Base-by-base conservation (phyloP, 805 yeast species). In the Yarrowia sp. region DNA sequence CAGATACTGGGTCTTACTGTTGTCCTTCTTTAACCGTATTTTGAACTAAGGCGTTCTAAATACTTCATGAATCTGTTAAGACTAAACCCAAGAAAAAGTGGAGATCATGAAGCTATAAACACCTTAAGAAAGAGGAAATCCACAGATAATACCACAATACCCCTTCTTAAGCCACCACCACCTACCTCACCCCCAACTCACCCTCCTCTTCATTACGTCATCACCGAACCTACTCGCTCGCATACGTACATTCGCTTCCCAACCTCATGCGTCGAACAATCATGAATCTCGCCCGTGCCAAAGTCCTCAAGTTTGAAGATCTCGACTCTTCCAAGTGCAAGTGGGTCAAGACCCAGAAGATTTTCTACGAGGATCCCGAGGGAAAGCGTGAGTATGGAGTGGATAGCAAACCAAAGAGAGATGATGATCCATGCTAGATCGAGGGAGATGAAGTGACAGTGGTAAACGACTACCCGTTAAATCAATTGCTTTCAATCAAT, bases 331-430 rank as follows among this genome's bases (percentile, higher is more conserved):
- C 71, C 7, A 84, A 84, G 47, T 87, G 90, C 51, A 82, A 81
- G 70, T 88, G 92, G 90, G 83, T 88, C 60, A 83, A 84, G 72
- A 77, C 90, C 53, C 82, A 86, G 66, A 87, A 84, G 72, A 79
- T 90, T 68, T 81, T 84, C 51, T 91, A 90, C 74, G 66, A 70
- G n/a, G 96, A 89, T 69, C 93, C 96, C 6, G 77, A 78, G 31
- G 96, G 96, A 0, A 78, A 75, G 14, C 67, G 73, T 44, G 67
- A 67, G 41, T 28, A 1, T 5, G 32, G 47, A 5, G 47, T 18
- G 8, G 47, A 8, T 11, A 17, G 18, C 22, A 7, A 31, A n/a
- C 17, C 42, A n/a, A n/a, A 15, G 42, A 39, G 28, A 22, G 28
- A 22, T 3, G 28, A 22, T 22, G 28, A 22, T 22, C 28, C 28